Conservation (phyloP, 768 basidiomycete species). For the Pseudohyphozyma bogoriensis region DNA sequence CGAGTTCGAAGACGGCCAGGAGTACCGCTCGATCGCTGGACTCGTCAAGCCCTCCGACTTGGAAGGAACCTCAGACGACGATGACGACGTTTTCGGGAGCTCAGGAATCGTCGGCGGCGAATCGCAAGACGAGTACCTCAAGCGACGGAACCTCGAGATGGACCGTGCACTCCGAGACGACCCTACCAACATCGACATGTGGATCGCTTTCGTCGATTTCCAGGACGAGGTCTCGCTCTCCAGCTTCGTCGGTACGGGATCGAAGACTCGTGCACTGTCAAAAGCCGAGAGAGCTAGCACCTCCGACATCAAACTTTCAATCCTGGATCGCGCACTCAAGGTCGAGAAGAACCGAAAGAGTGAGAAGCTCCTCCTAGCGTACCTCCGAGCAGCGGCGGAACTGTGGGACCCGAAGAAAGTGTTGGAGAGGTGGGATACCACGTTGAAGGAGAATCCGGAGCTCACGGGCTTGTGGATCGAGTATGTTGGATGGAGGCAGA, state of each 20-base stretch:
- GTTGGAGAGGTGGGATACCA: constrained; percentile 35
- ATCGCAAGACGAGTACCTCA: constrained; percentile 29
- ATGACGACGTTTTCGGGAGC: constrained; percentile 12
- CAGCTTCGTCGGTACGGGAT: constrained; percentile 17
- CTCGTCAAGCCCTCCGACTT: constrained; percentile 18
- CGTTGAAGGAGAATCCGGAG: constrained; percentile 31
- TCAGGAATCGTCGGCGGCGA: constrained; percentile 29
- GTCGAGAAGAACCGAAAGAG: constrained; percentile 28
- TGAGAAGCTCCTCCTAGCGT: constrained; percentile 35
- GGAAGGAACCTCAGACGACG: constrained; percentile 10
- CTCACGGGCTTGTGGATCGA: constrained; percentile 36
- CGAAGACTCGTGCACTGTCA: constrained; percentile 7
- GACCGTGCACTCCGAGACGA: constrained; percentile 31
- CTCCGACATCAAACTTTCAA: constrained; percentile 37
- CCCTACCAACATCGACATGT: constrained; percentile 32
- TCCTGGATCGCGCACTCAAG: constrained; percentile 37
- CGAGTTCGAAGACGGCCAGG: constrained; percentile 28
- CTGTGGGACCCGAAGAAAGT: constrained; percentile 36
- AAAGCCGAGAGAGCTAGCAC: constrained; percentile 17
- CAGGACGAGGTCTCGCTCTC: constrained; percentile 29
- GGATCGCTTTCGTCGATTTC: constrained; percentile 36
- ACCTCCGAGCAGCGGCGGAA: constrained; percentile 35
- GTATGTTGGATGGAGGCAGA: constrained; percentile 37
- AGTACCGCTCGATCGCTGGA: constrained; percentile 31
- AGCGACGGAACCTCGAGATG: constrained; percentile 29